Conservation (phyloP, 2,329 filamentous ascomycete genomes). For the Colletotrichum sp. region DNA sequence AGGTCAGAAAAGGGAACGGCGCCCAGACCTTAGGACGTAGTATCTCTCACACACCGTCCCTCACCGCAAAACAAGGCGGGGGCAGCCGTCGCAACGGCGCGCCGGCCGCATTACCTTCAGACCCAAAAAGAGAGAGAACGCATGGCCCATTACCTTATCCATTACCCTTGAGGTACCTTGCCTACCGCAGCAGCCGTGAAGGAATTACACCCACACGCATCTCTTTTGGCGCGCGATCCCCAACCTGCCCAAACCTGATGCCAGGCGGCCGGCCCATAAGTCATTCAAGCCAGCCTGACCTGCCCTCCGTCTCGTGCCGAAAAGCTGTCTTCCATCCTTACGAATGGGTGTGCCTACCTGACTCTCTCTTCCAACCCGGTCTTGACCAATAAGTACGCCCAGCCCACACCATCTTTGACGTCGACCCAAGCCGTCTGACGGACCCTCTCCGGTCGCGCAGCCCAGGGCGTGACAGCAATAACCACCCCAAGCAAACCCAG, state of each 20-base stretch:
- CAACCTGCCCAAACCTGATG: neutral
- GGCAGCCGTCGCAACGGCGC: neutral
- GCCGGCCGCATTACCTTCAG: neutral
- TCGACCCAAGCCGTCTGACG: neutral
- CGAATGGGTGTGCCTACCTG: neutral
- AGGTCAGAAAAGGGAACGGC: neutral
- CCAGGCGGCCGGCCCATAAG: neutral
- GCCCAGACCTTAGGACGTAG: neutral
- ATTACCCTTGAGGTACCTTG: neutral
- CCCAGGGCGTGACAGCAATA: neutral
- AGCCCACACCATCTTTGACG: neutral
- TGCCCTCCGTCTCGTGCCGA: slow-evolving; percentile 4
- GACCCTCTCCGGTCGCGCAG: neutral
- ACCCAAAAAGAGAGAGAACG: neutral
- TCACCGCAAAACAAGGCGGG: slow-evolving; percentile 4
- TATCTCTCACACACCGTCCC: slow-evolving; percentile 1
- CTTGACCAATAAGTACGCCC: neutral
- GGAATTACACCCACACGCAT: neutral
- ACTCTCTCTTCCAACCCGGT: neutral
- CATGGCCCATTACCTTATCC: neutral
- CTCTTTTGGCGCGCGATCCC: neutral
- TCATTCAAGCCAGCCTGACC: neutral
- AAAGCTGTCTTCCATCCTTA: neutral
- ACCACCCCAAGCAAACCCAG: neutral
- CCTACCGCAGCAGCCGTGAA: neutral